Percentiles rank a stretch among this genome's conserved stretches.
Conservation (phyloP, 2,329 filamentous ascomycete genomes). For the Beauveria medogensis region DNA sequence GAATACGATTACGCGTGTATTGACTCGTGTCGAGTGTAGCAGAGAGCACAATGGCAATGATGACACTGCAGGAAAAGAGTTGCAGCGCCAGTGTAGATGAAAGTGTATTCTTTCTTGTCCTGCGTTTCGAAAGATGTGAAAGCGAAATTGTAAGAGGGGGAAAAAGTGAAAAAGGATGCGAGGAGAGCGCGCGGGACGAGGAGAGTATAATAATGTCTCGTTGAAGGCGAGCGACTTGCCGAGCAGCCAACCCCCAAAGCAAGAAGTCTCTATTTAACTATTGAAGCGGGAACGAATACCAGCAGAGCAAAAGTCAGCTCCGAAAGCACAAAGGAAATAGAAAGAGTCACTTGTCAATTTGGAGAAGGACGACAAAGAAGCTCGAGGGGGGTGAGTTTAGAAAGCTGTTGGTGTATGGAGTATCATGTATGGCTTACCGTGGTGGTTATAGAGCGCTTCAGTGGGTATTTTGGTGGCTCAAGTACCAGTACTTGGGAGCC, state of each 20-base stretch:
- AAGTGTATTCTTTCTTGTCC: background rate
- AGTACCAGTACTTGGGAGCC: background rate
- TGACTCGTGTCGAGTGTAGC: constrained; percentile 3
- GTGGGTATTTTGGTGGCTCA: too few relatives aligned
- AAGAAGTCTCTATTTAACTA: background rate
- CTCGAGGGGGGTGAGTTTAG: background rate
- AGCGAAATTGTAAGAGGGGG: background rate
- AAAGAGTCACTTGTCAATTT: background rate
- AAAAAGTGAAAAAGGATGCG: background rate
- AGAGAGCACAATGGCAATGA: constrained; percentile 2
- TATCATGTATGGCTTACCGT: too few relatives aligned
- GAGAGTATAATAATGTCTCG: background rate
- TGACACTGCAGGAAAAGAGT: background rate
- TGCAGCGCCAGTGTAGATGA: constrained; percentile 1
- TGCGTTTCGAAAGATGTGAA: background rate
- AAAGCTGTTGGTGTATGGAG: too few relatives aligned
- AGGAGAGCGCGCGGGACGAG: background rate
- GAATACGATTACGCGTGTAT: background rate
- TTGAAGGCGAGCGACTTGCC: background rate
- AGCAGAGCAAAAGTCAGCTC: background rate
- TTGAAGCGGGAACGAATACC: background rate
- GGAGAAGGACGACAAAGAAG: too few relatives aligned
- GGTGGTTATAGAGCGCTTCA: background rate
- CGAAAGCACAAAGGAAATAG: background rate
- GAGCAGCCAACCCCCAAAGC: background rate